Evolutionary conservation across 2,329 filamentous ascomycete genomes (phyloP).

Genomic region (Phyllosticta citriasiana): DNA sequence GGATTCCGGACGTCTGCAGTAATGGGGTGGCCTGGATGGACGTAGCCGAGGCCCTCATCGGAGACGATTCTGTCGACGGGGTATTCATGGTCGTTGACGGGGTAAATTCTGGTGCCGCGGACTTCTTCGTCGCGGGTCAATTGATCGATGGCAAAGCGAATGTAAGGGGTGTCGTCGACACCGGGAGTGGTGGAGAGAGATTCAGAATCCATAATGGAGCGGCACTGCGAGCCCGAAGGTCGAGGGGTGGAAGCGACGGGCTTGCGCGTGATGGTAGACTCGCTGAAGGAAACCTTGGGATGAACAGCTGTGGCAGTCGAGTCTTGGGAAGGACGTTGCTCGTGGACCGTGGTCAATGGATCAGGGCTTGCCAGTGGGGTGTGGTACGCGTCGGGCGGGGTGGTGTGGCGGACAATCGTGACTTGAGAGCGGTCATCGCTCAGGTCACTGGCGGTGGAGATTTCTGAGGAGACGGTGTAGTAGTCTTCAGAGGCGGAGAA

Average conservation of each 20-base stretch:
- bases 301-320: background rate
- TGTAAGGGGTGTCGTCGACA: constrained; percentile 75
- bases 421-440: constrained; percentile 23
- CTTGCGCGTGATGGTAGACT: constrained; percentile 11
- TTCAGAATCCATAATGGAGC: constrained; percentile 18
- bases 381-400: constrained; percentile 24
- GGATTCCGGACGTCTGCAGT: background rate
- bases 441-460: constrained; percentile 27
- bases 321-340: constrained; percentile 2
- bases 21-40: background rate
- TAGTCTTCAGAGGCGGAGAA: constrained; percentile 41
- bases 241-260: background rate
- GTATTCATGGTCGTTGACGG: constrained; percentile 31
- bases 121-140: constrained; percentile 65
- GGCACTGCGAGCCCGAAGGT: background rate
- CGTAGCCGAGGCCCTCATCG: constrained; percentile 16
- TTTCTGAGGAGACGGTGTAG: constrained; percentile 34
- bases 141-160: constrained; percentile 82
- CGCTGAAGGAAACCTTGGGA: constrained; percentile 23
- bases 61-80: constrained; percentile 41
- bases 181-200: constrained; percentile 46
- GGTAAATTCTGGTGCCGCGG: constrained; percentile 43
- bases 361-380: constrained; percentile 29
- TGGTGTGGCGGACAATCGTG: constrained; percentile 19
- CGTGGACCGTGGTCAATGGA: constrained; percentile 5